Conservation (phyloP, 176 grass and related monocot genomes). For the Musa beccarii region DNA sequence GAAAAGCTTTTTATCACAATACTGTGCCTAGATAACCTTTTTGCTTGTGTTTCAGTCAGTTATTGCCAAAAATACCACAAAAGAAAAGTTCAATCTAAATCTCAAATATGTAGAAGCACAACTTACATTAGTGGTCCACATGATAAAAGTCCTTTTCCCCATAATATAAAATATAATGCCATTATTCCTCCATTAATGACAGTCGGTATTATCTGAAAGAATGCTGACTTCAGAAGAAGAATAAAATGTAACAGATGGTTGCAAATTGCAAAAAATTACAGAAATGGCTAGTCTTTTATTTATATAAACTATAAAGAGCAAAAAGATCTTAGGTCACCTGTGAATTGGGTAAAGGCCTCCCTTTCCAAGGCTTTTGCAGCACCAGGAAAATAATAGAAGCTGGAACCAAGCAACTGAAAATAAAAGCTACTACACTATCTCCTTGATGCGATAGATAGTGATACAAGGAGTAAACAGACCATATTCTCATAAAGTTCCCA, state of each 20-base stretch:
- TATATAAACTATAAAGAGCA: not conserved
- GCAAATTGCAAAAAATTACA: not conserved
- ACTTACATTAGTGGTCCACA: conserved; percentile 92
- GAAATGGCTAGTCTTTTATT: not conserved
- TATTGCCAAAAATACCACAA: not conserved
- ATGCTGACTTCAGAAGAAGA: not conserved
- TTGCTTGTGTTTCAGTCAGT: not conserved
- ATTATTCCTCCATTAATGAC: conserved; percentile 95
- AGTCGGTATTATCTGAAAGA: conserved; percentile 65
- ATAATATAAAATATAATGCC: conserved; percentile 83
- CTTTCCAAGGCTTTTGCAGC: conserved; percentile 91
- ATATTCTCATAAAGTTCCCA: conserved; percentile 84
- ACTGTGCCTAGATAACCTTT: not conserved
- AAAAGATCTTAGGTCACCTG: conserved; percentile 42
- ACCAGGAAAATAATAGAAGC: conserved; percentile 72
- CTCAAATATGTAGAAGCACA: not conserved
- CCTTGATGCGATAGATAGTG: conserved; percentile 30
- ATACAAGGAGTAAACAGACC: conserved; percentile 62
- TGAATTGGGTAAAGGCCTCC: conserved; percentile 74
- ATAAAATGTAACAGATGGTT: not conserved
- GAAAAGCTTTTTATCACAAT: too few relatives aligned
- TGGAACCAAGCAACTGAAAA: conserved; percentile 93
- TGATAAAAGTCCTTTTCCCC: conserved; percentile 85
- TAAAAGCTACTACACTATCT: conserved; percentile 54
- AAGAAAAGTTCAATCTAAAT: not conserved